A percentile compares a stretch with the other conserved stretches of the same genome.
Conservation (phyloP, 2,329 filamentous ascomycete species). For the Aspergillus thermomutatus region DNA sequence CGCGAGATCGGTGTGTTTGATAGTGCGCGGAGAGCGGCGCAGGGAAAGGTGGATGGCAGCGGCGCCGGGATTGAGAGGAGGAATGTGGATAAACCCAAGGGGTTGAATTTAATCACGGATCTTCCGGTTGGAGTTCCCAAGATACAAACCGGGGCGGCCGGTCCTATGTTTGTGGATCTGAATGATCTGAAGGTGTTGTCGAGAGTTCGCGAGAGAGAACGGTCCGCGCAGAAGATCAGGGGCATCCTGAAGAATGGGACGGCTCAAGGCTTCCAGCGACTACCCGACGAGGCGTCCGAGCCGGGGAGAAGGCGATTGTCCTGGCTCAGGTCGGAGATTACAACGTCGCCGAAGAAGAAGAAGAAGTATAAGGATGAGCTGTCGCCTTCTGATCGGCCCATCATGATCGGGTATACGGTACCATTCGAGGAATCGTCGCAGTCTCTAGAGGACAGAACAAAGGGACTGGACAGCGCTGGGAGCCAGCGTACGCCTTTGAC, state of each 20-base stretch:
- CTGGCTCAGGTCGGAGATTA: slow-evolving; percentile 13
- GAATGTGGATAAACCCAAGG: slow-evolving; percentile 30
- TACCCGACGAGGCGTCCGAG: slow-evolving; percentile 15
- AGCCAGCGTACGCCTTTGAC: slow-evolving; percentile 38
- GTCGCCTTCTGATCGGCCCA: slow-evolving; percentile 44
- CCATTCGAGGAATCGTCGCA: slow-evolving; percentile 31
- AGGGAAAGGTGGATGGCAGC: background rate
- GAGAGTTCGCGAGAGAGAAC: slow-evolving; percentile 30
- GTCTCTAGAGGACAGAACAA: slow-evolving; percentile 15
- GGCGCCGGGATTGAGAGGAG: background rate
- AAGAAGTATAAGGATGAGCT: slow-evolving; percentile 32
- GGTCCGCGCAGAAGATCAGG: slow-evolving; percentile 22
- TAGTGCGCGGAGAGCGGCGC: slow-evolving; percentile 15
- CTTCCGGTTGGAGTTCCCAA: slow-evolving; percentile 26
- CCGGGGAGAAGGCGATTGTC: slow-evolving; percentile 9
- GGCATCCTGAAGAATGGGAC: slow-evolving; percentile 19
- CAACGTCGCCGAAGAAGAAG: slow-evolving; percentile 20
- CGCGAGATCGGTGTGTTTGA: background rate
- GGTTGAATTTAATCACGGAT: slow-evolving; percentile 43
- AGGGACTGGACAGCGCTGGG: slow-evolving; percentile 26
- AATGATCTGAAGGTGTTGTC: slow-evolving; percentile 37
- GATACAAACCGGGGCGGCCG: slow-evolving; percentile 8
- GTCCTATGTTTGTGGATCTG: slow-evolving; percentile 32
- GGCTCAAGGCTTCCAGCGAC: slow-evolving; percentile 17
- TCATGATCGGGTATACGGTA: slow-evolving; percentile 46